Percentiles rank a stretch among this genome's conserved stretches.
These are phyloP conservation scores for Podila epigama DNA, from an alignment of 192 early-diverging fungal genomes.

Conservation along the genomic window DNA sequence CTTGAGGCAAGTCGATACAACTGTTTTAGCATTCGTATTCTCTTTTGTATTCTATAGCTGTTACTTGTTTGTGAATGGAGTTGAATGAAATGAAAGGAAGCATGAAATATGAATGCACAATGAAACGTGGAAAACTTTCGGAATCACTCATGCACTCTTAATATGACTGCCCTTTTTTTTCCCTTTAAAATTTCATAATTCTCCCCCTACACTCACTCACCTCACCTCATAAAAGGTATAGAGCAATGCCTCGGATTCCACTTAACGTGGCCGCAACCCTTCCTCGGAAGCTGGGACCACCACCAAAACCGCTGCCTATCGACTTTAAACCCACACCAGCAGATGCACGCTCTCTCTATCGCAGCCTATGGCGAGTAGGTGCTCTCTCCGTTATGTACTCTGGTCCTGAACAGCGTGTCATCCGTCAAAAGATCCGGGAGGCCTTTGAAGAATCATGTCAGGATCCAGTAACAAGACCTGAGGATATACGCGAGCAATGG, in stretches of 20 bases:
- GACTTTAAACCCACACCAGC: conserved; percentile 22
- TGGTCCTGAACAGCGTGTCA: conserved; percentile 20
- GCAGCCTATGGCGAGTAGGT: conserved; percentile 32
- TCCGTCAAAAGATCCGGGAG: conserved; percentile 30
- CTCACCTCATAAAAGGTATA: background rate
- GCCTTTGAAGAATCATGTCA: conserved; percentile 33
- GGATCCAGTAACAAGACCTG: background rate
- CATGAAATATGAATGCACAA: no score
- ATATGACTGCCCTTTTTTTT: background rate
- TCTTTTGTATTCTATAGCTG: no score
- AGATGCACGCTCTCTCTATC: conserved; percentile 39
- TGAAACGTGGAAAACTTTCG: no score
- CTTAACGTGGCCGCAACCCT: conserved; percentile 20
- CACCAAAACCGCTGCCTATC: conserved; percentile 15
- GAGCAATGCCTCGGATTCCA: conserved; percentile 38
- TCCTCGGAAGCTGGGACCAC: conserved; percentile 22
- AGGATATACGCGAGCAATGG: conserved; percentile 19
- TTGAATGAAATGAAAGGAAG: background rate
- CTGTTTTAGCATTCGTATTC: conserved; percentile 21
- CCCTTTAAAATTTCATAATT: background rate
- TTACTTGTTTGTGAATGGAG: background rate
- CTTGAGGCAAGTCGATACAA: conserved; percentile 14
- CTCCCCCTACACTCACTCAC: background rate
- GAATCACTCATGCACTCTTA: background rate
- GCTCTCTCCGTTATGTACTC: conserved; percentile 35